Evolutionary conservation across 306 rosid genomes (phyloP).

Genomic region (Canavalia ensiformis): DNA sequence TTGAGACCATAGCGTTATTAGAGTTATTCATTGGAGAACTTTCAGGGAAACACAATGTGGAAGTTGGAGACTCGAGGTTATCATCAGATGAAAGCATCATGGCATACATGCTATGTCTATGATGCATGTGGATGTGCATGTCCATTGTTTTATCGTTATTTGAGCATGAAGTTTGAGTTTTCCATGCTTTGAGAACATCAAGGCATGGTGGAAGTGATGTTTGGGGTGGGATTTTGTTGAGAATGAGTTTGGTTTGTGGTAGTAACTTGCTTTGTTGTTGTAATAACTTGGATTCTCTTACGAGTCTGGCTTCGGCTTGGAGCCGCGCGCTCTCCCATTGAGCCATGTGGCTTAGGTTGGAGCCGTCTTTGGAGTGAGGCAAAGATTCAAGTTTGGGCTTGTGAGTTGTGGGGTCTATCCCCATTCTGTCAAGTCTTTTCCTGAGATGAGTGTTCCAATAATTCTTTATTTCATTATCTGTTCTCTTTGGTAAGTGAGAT

Average conservation of each 20-base stretch:
- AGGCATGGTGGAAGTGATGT: constrained; percentile 42
- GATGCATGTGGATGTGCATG: neutral
- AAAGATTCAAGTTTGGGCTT: constrained; percentile 36
- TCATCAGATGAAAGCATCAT: constrained; percentile 35
- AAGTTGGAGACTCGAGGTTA: constrained; percentile 50
- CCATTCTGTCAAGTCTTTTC: constrained; percentile 50
- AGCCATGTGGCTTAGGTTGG: constrained; percentile 55
- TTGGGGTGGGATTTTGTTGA: constrained; percentile 34
- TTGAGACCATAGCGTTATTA: neutral
- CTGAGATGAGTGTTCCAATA: constrained; percentile 57
- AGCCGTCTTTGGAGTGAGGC: constrained; percentile 16
- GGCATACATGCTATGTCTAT: constrained; percentile 40
- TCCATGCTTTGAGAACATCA: constrained; percentile 64
- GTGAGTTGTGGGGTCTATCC: constrained; percentile 55
- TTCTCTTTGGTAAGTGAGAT: constrained; percentile 55
- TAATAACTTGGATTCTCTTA: constrained; percentile 38
- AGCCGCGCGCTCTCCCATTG: constrained; percentile 58
- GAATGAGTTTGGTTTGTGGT: neutral
- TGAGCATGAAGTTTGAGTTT: constrained; percentile 39
- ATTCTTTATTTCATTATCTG: constrained; percentile 57
- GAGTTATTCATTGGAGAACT: neutral
- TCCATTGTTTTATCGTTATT: neutral
- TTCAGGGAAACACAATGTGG: constrained; percentile 41
- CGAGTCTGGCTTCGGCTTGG: constrained; percentile 52
- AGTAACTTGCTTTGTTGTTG: neutral